Conservation (phyloP, 495 filamentous ascomycete species). For the Extremus antarcticus region DNA sequence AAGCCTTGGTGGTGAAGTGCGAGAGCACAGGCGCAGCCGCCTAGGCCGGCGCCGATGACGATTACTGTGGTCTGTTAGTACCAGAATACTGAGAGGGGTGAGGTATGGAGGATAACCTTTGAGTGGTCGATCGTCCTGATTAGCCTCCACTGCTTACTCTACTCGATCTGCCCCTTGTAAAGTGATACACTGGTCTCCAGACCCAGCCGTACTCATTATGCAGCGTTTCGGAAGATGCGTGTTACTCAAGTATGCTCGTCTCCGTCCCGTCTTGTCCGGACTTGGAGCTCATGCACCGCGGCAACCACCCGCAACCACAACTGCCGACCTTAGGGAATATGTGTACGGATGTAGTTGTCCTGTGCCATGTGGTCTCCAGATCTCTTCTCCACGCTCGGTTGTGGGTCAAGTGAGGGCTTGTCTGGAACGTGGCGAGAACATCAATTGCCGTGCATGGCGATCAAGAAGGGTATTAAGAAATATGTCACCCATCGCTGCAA, state of each 20-base stretch:
- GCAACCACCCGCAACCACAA: neutral
- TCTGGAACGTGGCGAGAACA: neutral
- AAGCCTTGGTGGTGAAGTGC: slow-evolving; percentile 44
- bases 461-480: too few relatives aligned
- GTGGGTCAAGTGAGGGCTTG: neutral
- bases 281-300: neutral
- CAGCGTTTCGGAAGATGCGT: too few relatives aligned
- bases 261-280: neutral
- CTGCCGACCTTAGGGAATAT: neutral
- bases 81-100: neutral
- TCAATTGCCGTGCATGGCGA: neutral
- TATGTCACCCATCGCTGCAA: too few relatives aligned
- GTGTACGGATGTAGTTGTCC: neutral
- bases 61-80: slow-evolving; percentile 30
- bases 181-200: too few relatives aligned
- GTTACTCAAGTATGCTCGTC: too few relatives aligned
- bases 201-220: too few relatives aligned
- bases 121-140: neutral
- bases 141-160: neutral
- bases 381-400: neutral
- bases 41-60: slow-evolving; percentile 43
- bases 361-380: neutral
- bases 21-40: slow-evolving; percentile 43
- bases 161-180: neutral
- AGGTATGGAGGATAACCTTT: neutral